Base-by-base conservation (phyloP, 805 yeast species). In the Saturnispora bothae region DNA sequence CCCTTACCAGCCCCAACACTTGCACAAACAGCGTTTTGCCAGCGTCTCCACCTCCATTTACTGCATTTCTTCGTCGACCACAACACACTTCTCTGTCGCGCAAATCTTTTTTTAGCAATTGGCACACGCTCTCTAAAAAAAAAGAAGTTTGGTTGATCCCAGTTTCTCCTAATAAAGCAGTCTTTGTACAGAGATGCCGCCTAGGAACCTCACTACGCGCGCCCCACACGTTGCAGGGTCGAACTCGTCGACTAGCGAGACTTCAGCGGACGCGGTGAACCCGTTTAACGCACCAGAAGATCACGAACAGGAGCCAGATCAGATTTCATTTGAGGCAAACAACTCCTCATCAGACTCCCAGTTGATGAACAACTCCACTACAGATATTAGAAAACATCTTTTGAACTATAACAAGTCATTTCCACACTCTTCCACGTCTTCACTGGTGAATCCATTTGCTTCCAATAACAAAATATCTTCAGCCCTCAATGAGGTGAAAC, bases 141-240 rank as follows among this genome's bases (percentile, higher is more conserved):
- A 28, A 28, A 15, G 15, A 15, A 28, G 10, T 22, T 20, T 18
- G 9, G 2, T 30, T 15, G n/a, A n/a, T n/a, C n/a, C n/a, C n/a
- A n/a, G n/a, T n/a, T n/a, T n/a, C n/a, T n/a, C n/a, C n/a, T n/a
- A n/a, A n/a, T n/a, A n/a, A n/a, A n/a, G n/a, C n/a, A n/a, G n/a
- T n/a, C n/a, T n/a, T n/a, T n/a, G n/a, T n/a, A n/a, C n/a, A n/a
- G n/a, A n/a, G n/a, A 57, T 56, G 61, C 44, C 63, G 3, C 46
- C 59, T 12, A 52, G 64, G 42, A 58, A 56, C 42, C 43, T 59
- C 31, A 59, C 64, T 10, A 43, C 61, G 4, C 49, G 52, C 32
- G 54, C 63, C 3, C 61, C 63, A 17, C 59, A 54, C 33, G 43
- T 53, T 38, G 60, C 40, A 10, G 33, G 23, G 13, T 36, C 47